Conservation (phyloP, 306 rosid genomes). For the Rosa lucieae region DNA sequence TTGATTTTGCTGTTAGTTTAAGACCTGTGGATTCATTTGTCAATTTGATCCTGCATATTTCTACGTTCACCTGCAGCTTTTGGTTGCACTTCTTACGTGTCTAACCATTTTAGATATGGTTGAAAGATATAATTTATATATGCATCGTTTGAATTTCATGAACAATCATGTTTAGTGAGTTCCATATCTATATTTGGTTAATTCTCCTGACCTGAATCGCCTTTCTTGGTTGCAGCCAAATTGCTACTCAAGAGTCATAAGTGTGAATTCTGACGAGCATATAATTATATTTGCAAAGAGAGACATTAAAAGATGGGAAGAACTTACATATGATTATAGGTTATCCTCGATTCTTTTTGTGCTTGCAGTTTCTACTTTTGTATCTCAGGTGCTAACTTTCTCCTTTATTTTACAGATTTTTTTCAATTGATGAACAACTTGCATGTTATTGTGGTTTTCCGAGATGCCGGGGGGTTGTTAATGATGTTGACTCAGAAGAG, state of each 20-base stretch:
- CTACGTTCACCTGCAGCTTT: background rate
- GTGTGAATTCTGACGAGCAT: constrained; percentile 87
- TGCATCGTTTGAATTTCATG: background rate
- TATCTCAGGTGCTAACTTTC: constrained; percentile 35
- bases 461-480: constrained; percentile 91
- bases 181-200: background rate
- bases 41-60: background rate
- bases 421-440: constrained; percentile 91
- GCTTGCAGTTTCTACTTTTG: constrained; percentile 18
- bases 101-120: background rate
- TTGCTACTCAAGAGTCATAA: constrained; percentile 96
- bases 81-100: background rate
- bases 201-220: constrained; percentile 22
- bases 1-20: background rate
- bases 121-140: background rate
- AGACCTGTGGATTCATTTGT: background rate
- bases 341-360: constrained; percentile 27
- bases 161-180: background rate
- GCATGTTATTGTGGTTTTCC: constrained; percentile 93
- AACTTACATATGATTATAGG: constrained; percentile 98
- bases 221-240: constrained; percentile 74
- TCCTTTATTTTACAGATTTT: constrained; percentile 60
- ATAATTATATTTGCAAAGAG: constrained; percentile 96
- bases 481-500: constrained; percentile 70
- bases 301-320: constrained; percentile 97